Evolutionary conservation across 495 filamentous ascomycete genomes (phyloP).

Genomic region (Lentithecium fluviatile): DNA sequence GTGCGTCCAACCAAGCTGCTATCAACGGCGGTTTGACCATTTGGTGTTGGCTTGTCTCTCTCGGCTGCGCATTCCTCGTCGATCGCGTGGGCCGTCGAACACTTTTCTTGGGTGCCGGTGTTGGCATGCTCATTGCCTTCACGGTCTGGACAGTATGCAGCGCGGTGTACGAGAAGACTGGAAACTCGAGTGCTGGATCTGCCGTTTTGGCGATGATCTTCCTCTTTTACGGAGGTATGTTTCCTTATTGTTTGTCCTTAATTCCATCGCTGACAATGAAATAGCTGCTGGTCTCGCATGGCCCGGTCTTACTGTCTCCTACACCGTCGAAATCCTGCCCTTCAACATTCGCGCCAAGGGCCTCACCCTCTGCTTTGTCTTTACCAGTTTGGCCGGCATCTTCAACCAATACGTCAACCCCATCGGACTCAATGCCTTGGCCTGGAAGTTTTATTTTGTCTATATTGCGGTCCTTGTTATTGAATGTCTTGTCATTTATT

Average conservation of each 20-base stretch:
- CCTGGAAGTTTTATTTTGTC: slow-evolving; percentile 9
- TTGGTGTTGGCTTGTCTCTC: slow-evolving; percentile 54
- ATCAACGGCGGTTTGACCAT: slow-evolving; percentile 54
- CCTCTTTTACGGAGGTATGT: slow-evolving; percentile 39
- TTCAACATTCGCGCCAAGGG: slow-evolving; percentile 46
- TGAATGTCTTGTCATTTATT: slow-evolving; percentile 46
- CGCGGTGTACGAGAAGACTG: slow-evolving; percentile 30
- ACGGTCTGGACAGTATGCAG: slow-evolving; percentile 49
- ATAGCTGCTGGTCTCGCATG: slow-evolving; percentile 43
- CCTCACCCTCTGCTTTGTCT: slow-evolving; percentile 46
- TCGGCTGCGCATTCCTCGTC: slow-evolving; percentile 52
- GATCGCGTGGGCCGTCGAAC: slow-evolving; percentile 55
- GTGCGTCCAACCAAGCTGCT: slow-evolving; percentile 42
- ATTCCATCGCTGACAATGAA: too few species aligned
- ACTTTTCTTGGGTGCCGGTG: slow-evolving; percentile 53
- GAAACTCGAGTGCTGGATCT: slow-evolving; percentile 8
- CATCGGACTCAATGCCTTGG: background rate
- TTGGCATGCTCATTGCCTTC: slow-evolving; percentile 52
- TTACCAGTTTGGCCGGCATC: slow-evolving; percentile 45
- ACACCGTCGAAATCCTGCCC: slow-evolving; percentile 46
- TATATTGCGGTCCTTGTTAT: slow-evolving; percentile 43
- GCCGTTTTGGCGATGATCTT: slow-evolving; percentile 45
- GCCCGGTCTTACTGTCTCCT: slow-evolving; percentile 8
- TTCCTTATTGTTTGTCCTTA: background rate
- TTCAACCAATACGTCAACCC: slow-evolving; percentile 42